These are phyloP conservation scores for Cyberlindnera euphorbiae DNA, from an alignment of 805 yeast genomes.

Conservation along the genomic window DNA sequence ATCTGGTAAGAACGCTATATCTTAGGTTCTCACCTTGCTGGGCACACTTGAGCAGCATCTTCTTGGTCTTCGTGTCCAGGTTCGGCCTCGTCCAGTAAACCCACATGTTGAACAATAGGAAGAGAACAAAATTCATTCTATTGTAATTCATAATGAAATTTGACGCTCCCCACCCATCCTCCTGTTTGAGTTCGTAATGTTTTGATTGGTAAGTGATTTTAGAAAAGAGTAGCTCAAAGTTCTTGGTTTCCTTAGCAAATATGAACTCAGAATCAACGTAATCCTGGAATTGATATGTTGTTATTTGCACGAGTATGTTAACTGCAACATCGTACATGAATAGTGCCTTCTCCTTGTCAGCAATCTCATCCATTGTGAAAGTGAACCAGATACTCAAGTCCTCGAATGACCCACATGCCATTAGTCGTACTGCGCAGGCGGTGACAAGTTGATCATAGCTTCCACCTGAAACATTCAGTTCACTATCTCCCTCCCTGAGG, in stretches of 20 bases:
- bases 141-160: slow-evolving; percentile 12
- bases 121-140: slow-evolving; percentile 10
- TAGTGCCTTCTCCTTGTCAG: slow-evolving; percentile 2
- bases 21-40: slow-evolving; percentile 13
- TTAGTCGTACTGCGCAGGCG: neutral
- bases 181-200: slow-evolving; percentile 5
- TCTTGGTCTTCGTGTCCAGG: neutral
- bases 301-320: slow-evolving; percentile 14
- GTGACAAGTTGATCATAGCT: neutral
- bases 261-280: slow-evolving; percentile 2
- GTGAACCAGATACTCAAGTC: slow-evolving; percentile 17
- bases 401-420: slow-evolving; percentile 8
- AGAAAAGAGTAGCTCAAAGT: slow-evolving; percentile 11
- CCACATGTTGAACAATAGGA: slow-evolving; percentile 18
- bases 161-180: neutral
- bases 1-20: neutral
- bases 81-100: slow-evolving; percentile 1
- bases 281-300: slow-evolving; percentile 13
- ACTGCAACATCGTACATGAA: slow-evolving; percentile 7
- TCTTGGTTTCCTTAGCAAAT: slow-evolving; percentile 1
- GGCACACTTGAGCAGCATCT: slow-evolving; percentile 8
- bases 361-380: slow-evolving; percentile 8
- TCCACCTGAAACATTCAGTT: neutral
- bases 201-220: slow-evolving; percentile 10
- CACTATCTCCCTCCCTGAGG: neutral